Evolutionary conservation across 805 yeast species (phyloP), one percentile per base, ranked within the genome.

Genomic region (Kodamaea lidongshanica): DNA sequence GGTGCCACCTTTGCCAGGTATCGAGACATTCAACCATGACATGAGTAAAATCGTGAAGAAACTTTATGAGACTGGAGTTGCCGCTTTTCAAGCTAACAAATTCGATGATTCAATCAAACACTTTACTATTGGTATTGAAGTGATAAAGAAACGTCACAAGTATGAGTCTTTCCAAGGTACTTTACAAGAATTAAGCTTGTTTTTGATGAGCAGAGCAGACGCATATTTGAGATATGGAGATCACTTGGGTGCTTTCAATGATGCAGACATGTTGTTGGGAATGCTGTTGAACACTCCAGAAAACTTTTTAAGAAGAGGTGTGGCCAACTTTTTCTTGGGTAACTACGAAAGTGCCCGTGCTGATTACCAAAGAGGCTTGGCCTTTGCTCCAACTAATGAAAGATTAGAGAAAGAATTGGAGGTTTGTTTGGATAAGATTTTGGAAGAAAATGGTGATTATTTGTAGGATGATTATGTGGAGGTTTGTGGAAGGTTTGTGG

Each of bases 121-220:
- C 43, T 72, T 79, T 42, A 50, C 73, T 6, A 58, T 79, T 23
- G 89, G 84, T 3, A 61, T 82, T 19, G 85, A 79, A 32, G 70
- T 79, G 69, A 73, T 80, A 10, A 52, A 65, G 27, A 76, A 79
- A 43, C 68, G 92, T 54, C 71, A 79, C 23, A 77, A 79, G 48
- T 80, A 79, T 59, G 92, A 82, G 48, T 64, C 80, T 4, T 82
- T 82, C 52, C 86, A 75, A 38, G 67, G 79, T 10, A 79, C 83
- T 16, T 52, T 81, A 28, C 82, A 77, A 50, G 92, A 82, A 50
- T 54, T 79, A 28, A 67, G 74, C 24, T 67, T 77, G 42, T 72
- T 81, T 48, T 54, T 82, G 32, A 76, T 77, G 65, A 77, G 82
- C 29, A 66, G 88, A 39, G 71, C 84, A 15, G 94, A 82, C 46